Percentiles rank a stretch among this genome's conserved stretches.
These are phyloP conservation scores for Gloeostereum incarnatum DNA, from an alignment of 768 basidiomycete genomes.

Conservation along the genomic window DNA sequence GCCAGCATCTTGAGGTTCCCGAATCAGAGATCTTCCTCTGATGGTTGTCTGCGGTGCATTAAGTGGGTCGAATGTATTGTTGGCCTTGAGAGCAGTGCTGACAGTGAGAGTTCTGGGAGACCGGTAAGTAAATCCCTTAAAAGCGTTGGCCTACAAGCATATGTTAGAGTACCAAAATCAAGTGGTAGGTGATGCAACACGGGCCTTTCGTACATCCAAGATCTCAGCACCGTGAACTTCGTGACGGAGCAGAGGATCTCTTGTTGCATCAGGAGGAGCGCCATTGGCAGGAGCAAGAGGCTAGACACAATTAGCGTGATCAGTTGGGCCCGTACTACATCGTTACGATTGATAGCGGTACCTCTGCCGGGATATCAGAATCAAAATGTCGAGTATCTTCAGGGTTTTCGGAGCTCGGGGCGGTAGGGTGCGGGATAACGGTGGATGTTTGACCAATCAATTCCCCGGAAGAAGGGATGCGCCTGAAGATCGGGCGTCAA, in stretches of 20 bases:
- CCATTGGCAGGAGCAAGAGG: slow-evolving; percentile 87
- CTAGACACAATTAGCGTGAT: slow-evolving; percentile 35
- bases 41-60: no score
- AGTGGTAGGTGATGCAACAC: no score
- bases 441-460: slow-evolving; percentile 88
- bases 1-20: no score
- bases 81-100: no score
- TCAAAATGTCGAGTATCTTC: slow-evolving; percentile 96
- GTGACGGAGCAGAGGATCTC: slow-evolving; percentile 83
- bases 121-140: no score
- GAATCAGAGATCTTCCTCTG: no score
- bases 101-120: no score
- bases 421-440: slow-evolving; percentile 79
- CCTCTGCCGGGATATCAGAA: slow-evolving; percentile 87
- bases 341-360: slow-evolving; percentile 28
- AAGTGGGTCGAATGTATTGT: no score
- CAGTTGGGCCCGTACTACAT: slow-evolving; percentile 16
- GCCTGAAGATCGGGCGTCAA: slow-evolving; percentile 32
- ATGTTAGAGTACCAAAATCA: no score
- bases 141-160: no score
- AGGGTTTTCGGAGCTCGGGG: slow-evolving; percentile 69
- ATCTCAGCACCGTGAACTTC: slow-evolving; percentile 80
- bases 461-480: slow-evolving; percentile 86
- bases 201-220: slow-evolving; percentile 82
- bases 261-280: slow-evolving; percentile 72